phyloP scores from a whole-genome alignment of 768 basidiomycete species.

The Calocera viscosa region DNA sequence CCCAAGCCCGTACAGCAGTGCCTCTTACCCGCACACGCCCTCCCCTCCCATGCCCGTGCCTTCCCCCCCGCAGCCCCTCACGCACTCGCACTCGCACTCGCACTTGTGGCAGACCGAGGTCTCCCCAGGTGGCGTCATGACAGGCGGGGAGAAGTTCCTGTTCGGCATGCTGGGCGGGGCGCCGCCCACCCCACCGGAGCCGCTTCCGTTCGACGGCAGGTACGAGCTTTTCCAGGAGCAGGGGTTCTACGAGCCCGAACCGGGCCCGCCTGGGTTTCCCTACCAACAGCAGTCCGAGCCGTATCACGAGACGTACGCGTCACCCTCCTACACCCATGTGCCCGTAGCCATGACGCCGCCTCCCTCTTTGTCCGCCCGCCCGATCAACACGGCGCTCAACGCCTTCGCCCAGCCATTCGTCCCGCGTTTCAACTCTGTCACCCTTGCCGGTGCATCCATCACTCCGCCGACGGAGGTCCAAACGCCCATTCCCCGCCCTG shows the following conservation, averaged over 20 bases:
- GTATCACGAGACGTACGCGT: background rate
- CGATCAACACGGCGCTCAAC: background rate
- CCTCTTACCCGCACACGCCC: background rate
- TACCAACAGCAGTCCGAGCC: background rate
- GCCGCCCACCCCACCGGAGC: background rate
- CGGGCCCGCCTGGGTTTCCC: background rate
- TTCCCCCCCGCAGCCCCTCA: background rate
- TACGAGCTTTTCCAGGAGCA: background rate
- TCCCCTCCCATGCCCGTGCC: background rate
- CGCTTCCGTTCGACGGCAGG: background rate
- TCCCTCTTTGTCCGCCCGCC: background rate
- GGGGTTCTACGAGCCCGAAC: background rate
- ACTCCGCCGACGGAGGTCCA: background rate
- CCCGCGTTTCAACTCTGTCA: background rate
- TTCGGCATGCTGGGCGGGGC: background rate
- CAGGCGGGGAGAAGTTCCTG: conserved; percentile 8
- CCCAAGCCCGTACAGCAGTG: background rate
- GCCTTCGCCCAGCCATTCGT: conserved; percentile 4
- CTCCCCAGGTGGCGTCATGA: background rate
- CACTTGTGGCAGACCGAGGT: background rate
- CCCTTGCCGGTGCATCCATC: background rate
- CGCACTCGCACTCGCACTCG: too few relatives aligned
- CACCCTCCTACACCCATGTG: background rate
- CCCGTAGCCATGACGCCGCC: background rate
- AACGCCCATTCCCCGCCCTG: conserved; percentile 5